Evolutionary conservation across 805 yeast genomes (phyloP).

Genomic region (Yarrowia bubula): DNA sequence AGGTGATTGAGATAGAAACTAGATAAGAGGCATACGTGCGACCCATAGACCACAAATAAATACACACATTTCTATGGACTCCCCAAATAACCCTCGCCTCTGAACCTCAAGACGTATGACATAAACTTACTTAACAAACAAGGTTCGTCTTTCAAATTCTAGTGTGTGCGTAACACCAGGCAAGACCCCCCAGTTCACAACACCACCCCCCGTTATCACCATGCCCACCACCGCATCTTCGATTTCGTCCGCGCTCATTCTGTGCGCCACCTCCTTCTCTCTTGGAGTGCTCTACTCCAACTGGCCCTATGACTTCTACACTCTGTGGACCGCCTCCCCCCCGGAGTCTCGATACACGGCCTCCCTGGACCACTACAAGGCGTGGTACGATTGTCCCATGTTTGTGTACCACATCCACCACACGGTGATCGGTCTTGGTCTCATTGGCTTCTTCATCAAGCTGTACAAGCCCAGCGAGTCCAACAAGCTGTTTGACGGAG

Average conservation of each 20-base stretch:
- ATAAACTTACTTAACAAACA: neutral
- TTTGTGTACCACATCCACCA: slow-evolving; percentile 63
- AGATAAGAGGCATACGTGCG: no score
- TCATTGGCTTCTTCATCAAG: slow-evolving; percentile 70
- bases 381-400: slow-evolving; percentile 66
- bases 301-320: slow-evolving; percentile 74
- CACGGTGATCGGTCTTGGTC: slow-evolving; percentile 58
- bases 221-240: slow-evolving; percentile 40
- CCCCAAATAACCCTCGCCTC: neutral
- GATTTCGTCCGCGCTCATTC: slow-evolving; percentile 37
- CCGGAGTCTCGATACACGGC: slow-evolving; percentile 54
- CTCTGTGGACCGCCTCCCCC: slow-evolving; percentile 62
- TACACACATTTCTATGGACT: neutral
- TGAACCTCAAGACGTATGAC: neutral
- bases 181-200: neutral
- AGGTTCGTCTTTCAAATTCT: neutral
- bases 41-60: no score
- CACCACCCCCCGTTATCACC: neutral
- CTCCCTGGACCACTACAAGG: slow-evolving; percentile 70
- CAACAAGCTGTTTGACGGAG: slow-evolving; percentile 85
- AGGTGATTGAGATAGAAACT: no score
- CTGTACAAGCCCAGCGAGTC: slow-evolving; percentile 86
- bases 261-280: slow-evolving; percentile 61
- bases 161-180: neutral
- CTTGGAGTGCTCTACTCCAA: slow-evolving; percentile 77